A percentile compares a stretch with the other conserved stretches of the same genome.
phyloP scores from a whole-genome alignment of 2,329 filamentous ascomycete genomes.

The Nemania sp. region DNA sequence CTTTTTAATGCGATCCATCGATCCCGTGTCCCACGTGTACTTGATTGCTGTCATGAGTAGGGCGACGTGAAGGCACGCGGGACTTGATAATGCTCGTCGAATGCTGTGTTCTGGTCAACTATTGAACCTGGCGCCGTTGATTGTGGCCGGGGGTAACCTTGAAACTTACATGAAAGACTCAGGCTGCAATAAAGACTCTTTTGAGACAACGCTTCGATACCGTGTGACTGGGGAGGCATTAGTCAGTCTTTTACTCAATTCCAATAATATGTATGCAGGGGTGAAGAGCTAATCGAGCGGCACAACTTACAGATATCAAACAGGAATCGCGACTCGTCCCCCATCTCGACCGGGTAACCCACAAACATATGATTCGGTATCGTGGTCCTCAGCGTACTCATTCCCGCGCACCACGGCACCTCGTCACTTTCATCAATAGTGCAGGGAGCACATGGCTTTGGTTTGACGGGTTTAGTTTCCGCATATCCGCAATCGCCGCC shows the following conservation, averaged over 20 bases:
- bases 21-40: conserved; percentile 34
- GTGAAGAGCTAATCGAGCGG: not conserved
- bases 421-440: conserved; percentile 16
- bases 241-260: conserved; percentile 6
- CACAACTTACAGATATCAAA: conserved; percentile 30
- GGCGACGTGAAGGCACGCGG: conserved; percentile 30
- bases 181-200: conserved; percentile 19
- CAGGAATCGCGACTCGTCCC: conserved; percentile 28
- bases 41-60: conserved; percentile 31
- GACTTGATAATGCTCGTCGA: conserved; percentile 29
- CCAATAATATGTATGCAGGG: not conserved
- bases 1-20: conserved; percentile 31
- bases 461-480: conserved; percentile 24
- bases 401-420: conserved; percentile 23
- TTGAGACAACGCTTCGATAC: conserved; percentile 30
- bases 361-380: conserved; percentile 26
- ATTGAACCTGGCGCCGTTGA: not conserved
- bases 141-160: not conserved
- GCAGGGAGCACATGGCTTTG: conserved; percentile 19
- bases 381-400: conserved; percentile 21
- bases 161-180: conserved; percentile 26
- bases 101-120: conserved; percentile 23
- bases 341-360: conserved; percentile 28
- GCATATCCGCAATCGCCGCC: conserved; percentile 32
- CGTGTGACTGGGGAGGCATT: conserved; percentile 22